Evolutionary conservation across 1,139 yeast species (phyloP).

Genomic region (Suhomyces atakaporum): DNA sequence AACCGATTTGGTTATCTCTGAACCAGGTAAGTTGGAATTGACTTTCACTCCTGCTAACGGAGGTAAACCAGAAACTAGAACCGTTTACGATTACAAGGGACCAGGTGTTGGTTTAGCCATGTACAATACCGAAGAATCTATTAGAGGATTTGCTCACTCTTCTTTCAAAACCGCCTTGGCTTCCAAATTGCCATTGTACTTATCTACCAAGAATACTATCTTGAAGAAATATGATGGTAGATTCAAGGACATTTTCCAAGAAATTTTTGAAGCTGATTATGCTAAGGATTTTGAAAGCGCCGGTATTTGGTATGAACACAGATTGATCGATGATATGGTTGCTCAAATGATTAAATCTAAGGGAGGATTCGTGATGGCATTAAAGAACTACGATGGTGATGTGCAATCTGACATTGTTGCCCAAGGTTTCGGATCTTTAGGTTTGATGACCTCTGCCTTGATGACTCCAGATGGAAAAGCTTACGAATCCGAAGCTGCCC

Average conservation of each 20-base stretch:
- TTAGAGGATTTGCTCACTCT: slow-evolving; percentile 85
- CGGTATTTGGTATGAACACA: slow-evolving; percentile 94
- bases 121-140: slow-evolving; percentile 94
- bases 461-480: slow-evolving; percentile 95
- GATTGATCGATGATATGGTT: slow-evolving; percentile 96
- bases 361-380: slow-evolving; percentile 93
- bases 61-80: slow-evolving; percentile 50
- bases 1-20: slow-evolving; percentile 76
- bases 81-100: slow-evolving; percentile 72
- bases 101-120: slow-evolving; percentile 89
- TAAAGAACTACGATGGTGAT: slow-evolving; percentile 97
- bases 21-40: slow-evolving; percentile 76
- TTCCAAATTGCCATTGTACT: slow-evolving; percentile 74
- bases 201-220: slow-evolving; percentile 92
- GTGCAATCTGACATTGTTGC: slow-evolving; percentile 97
- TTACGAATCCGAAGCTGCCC: slow-evolving; percentile 96
- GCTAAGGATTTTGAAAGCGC: slow-evolving; percentile 67
- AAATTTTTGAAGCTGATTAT: slow-evolving; percentile 70
- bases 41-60: slow-evolving; percentile 80
- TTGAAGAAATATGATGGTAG: slow-evolving; percentile 92
- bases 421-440: slow-evolving; percentile 95
- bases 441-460: slow-evolving; percentile 93
- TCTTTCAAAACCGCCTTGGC: slow-evolving; percentile 86
- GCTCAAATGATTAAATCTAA: slow-evolving; percentile 96
- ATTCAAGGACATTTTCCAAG: slow-evolving; percentile 90